phyloP scores from a whole-genome alignment of 139 green algal species.

The Picochlorum costavermella region DNA sequence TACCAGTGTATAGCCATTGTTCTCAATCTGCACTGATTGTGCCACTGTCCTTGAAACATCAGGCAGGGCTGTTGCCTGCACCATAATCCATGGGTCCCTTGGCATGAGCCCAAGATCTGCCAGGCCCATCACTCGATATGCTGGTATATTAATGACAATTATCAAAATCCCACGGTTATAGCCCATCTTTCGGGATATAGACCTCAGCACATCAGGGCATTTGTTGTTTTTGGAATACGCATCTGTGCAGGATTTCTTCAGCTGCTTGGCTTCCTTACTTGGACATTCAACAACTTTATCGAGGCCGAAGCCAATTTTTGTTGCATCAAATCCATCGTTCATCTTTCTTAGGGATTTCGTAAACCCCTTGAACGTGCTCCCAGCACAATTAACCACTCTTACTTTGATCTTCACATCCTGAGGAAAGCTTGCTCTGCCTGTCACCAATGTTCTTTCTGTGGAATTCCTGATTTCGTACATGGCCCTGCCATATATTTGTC shows the following conservation, averaged over 20 bases:
- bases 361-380: not conserved
- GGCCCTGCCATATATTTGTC: not conserved
- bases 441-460: not conserved
- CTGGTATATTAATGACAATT: slow-evolving; percentile 1
- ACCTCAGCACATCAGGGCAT: slow-evolving; percentile 3
- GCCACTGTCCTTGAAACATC: not conserved
- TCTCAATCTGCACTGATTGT: not conserved
- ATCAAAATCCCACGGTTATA: not conserved
- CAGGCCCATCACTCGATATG: not conserved
- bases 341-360: not conserved
- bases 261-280: not conserved
- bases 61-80: not conserved
- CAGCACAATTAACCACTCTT: not conserved
- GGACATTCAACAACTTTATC: not conserved
- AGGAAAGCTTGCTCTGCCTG: not conserved
- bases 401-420: not conserved
- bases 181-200: not conserved
- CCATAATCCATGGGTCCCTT: not conserved
- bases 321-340: not conserved
- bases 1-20: not conserved
- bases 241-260: not conserved
- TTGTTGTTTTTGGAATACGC: not conserved
- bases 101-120: not conserved
- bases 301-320: slow-evolving; percentile 2
- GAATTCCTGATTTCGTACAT: slow-evolving; percentile 1